phyloP scores from a whole-genome alignment of 768 basidiomycete species.

The Chiua virens region DNA sequence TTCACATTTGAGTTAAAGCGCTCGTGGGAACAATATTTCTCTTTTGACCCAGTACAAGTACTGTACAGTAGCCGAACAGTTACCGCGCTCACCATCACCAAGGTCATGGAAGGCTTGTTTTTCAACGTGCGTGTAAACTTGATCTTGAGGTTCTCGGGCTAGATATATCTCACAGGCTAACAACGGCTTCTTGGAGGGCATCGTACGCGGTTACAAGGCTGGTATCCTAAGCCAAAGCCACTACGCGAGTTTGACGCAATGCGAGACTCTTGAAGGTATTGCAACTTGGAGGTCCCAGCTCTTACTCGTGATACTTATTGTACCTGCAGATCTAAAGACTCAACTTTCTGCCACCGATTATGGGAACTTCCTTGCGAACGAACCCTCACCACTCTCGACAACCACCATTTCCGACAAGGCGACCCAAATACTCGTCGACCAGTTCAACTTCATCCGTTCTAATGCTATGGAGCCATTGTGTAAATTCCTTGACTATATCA shows the following conservation, averaged over 20 bases:
- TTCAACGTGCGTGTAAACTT: slow-evolving; percentile 65
- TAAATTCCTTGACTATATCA: slow-evolving; percentile 97
- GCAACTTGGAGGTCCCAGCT: not conserved
- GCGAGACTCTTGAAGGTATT: slow-evolving; percentile 94
- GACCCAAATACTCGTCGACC: slow-evolving; percentile 91
- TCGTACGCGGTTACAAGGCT: slow-evolving; percentile 90
- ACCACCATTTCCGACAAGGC: slow-evolving; percentile 97
- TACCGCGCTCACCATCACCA: not conserved
- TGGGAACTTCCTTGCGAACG: slow-evolving; percentile 96
- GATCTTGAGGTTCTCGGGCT: not conserved
- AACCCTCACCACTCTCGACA: slow-evolving; percentile 89
- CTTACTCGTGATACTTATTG: slow-evolving; percentile 2
- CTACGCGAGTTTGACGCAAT: slow-evolving; percentile 93
- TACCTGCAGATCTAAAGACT: slow-evolving; percentile 81
- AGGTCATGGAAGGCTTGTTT: slow-evolving; percentile 79
- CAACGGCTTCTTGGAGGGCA: slow-evolving; percentile 75
- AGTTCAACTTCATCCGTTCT: slow-evolving; percentile 90
- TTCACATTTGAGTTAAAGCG: too few relatives aligned
- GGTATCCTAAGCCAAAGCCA: slow-evolving; percentile 87
- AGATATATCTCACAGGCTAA: slow-evolving; percentile 52
- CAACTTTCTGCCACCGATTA: slow-evolving; percentile 97
- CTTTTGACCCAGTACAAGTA: not conserved
- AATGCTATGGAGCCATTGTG: slow-evolving; percentile 90
- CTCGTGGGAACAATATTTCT: slow-evolving; percentile 22
- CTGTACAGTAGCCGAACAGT: not conserved